Base-by-base conservation (phyloP, 108 stramenopile species). In the Mediolabrus comicus region DNA sequence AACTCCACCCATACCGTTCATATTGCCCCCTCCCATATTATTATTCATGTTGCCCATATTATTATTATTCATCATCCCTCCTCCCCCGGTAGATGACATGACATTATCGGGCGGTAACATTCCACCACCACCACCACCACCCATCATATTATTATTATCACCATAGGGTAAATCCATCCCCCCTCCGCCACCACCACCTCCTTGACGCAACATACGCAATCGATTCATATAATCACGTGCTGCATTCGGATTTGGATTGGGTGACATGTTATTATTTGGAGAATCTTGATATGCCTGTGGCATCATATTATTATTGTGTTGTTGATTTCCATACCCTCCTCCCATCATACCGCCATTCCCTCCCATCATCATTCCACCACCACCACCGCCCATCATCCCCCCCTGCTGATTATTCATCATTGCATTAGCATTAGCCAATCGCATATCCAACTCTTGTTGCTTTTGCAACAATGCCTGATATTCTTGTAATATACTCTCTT, bases 381-480 rank as follows among this genome's bases (percentile, higher is more conserved):
- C 27, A 25, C 33, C 32, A 33, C 34, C 31, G 41, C 32, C 57
- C 19, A 49, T 68, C 7, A 24, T 43, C 8, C 36, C 59, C 31
- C 14, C 59, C 28, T 33, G 35, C 19, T 66, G 66, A 17, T 63
- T 32, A 41, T 46, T 62, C 39, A 62, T 73, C 30, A 67, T 67
- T 3, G 24, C 31, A 33, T 68, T 36, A 10, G 59, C 56, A 59
- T 25, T 57, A 3, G 56, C 53, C 52, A 16, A 28, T 14, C 49
- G 43, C 53, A 55, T 17, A 51, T 74, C 53, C 59, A 55, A 26
- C 31, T 81, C 60, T 54, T 62, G 74, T 49, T 83, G 78, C 60
- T 75, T 70, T 22, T 76, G 76, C 53, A 81, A 53, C 24, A 82
- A 76, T 33, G 71, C 68, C 53, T 71, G 57, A 32, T 77, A 77